Evolutionary conservation across 352 stramenopile species (phyloP), one percentile per base, ranked within the genome.

Genomic region (Globisporangium splendens): DNA sequence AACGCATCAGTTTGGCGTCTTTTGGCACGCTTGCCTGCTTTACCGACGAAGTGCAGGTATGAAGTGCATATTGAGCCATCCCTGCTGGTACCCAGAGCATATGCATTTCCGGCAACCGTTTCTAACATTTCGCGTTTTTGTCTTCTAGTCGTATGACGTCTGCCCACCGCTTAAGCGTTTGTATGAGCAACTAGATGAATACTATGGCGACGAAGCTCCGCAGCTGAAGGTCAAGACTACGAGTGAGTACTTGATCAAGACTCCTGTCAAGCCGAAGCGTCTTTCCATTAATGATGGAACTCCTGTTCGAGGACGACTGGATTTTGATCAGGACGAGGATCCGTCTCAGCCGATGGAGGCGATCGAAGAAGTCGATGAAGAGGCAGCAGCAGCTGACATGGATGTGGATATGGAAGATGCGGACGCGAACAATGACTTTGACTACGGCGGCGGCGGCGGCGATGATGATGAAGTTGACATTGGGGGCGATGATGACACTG

Each of bases 181-280:
- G 47, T 93, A 93, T 54, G 70, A 89, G 3, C 80, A 93, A 48
- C 62, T 93, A 14, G 79, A 91, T 21, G 73, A 88, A 33, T 77
- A 83, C 33, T 82, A 84, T 18, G 77, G 75, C 38, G 72, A 82
- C 6, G 54, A 66, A 24, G 63, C 69, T 22, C 64, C 73, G 8
- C 79, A 77, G 20, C 66, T 76, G 33, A 87, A 88, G 52, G 65
- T 88, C 5, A 69, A 79, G 18, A 71, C 85, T 12, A 82, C 78
- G 39, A 84, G 71, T 38, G 73, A 86, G 12, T 80, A 83, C 59
- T 68, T 88, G 38, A 68, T 79, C 2, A 83, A 76, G 48, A 87
- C 73, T 10, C 74, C 72, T 14, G 72, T 84, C 7, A 84, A 84
- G 60, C 49, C 57, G 56, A 58, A 57, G 24, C 49, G 57, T 4